A percentile compares a stretch with the other conserved stretches of the same genome.
Evolutionary conservation across 1,284 basidiomycete species (phyloP).

Genomic region (Sphaerobolus stellatus): DNA sequence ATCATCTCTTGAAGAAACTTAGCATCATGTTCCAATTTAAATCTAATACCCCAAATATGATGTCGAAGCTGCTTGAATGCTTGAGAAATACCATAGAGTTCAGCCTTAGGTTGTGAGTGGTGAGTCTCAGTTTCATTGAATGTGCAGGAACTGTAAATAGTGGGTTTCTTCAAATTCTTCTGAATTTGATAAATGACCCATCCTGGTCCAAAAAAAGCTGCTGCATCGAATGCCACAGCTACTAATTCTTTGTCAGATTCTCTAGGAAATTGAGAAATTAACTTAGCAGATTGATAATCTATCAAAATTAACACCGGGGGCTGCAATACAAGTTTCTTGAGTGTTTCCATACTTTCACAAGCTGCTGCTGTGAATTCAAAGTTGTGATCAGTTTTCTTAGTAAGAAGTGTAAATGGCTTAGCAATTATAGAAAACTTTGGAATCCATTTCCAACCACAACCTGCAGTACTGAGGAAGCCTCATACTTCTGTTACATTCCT

Average conservation of each 20-base stretch:
- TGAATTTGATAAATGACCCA: slow-evolving; percentile 32
- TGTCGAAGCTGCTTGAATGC: slow-evolving; percentile 25
- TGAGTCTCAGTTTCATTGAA: slow-evolving; percentile 35
- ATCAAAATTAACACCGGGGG: slow-evolving; percentile 28
- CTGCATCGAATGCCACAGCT: slow-evolving; percentile 37
- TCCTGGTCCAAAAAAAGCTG: slow-evolving; percentile 34
- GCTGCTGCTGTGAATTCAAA: slow-evolving; percentile 26
- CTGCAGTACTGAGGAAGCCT: slow-evolving; percentile 29
- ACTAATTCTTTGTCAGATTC: too few relatives aligned
- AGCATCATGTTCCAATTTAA: slow-evolving; percentile 40
- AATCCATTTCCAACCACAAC: slow-evolving; percentile 29
- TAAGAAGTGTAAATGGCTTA: slow-evolving; percentile 26
- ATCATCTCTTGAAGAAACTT: slow-evolving; percentile 44
- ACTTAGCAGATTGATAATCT: slow-evolving; percentile 30
- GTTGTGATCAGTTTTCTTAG: slow-evolving; percentile 23
- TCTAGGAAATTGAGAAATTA: too few relatives aligned
- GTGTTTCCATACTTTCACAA: slow-evolving; percentile 20
- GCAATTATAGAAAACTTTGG: slow-evolving; percentile 27
- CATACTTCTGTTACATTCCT: slow-evolving; percentile 22
- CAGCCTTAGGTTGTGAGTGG: slow-evolving; percentile 43
- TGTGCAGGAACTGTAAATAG: slow-evolving; percentile 32
- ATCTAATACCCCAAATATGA: slow-evolving; percentile 33
- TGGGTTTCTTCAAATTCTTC: slow-evolving; percentile 19
- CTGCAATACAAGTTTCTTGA: slow-evolving; percentile 27
- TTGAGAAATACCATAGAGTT: slow-evolving; percentile 40